Evolutionary conservation across 768 basidiomycete species (phyloP).

Genomic region (Suillus subaureus): DNA sequence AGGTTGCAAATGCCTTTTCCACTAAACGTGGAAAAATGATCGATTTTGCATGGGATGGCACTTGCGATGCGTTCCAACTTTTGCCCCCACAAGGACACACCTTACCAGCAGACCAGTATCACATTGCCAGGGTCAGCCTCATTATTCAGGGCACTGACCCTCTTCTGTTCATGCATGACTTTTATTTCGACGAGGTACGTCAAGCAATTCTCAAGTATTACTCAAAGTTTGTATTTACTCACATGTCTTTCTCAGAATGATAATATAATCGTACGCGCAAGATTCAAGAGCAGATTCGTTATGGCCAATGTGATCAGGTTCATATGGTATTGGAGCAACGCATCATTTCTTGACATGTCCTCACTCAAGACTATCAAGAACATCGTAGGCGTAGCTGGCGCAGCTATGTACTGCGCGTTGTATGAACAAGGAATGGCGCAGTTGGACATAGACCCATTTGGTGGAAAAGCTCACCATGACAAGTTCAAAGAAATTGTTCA

Average conservation of each 20-base stretch:
- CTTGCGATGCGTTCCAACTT: neutral
- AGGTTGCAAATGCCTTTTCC: neutral
- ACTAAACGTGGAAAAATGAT: neutral
- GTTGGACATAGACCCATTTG: neutral
- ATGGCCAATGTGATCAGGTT: neutral
- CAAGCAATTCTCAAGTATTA: neutral
- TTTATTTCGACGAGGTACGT: neutral
- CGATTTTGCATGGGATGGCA: neutral
- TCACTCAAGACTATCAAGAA: neutral
- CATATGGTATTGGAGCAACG: neutral
- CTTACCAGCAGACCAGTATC: neutral
- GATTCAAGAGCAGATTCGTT: neutral
- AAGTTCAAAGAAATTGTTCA: neutral
- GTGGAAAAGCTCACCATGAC: fast-evolving
- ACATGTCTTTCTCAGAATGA: neutral
- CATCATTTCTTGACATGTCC: neutral
- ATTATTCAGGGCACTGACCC: neutral
- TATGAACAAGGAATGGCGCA: neutral
- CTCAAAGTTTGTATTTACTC: too few species aligned
- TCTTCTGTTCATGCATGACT: neutral
- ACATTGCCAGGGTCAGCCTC: neutral
- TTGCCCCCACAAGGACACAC: neutral
- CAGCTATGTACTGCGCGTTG: neutral
- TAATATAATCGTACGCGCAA: neutral
- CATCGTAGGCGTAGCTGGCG: neutral